phyloP scores from a whole-genome alignment of 306 rosid genomes.

The Senna tora region DNA sequence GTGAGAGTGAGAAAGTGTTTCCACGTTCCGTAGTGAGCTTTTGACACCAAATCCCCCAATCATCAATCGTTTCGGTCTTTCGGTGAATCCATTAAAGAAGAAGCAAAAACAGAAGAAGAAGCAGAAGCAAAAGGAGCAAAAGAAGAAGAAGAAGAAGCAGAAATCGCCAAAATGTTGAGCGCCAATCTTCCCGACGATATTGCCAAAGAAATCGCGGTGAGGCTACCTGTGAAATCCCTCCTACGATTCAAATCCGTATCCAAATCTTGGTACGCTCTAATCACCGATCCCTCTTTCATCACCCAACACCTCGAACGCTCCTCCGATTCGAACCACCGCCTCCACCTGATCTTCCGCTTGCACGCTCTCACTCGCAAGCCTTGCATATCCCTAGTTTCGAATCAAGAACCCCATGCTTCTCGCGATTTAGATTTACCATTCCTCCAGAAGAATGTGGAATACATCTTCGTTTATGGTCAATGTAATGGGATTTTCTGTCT shows the following conservation, averaged over 20 bases:
- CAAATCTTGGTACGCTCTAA: conserved; percentile 8
- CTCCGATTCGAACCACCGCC: background rate
- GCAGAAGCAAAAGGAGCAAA: no score
- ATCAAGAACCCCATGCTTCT: background rate
- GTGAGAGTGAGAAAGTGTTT: no score
- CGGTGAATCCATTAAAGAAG: no score
- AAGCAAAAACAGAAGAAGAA: no score
- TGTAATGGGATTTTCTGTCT: conserved; percentile 23
- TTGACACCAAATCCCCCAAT: no score
- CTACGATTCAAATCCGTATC: conserved; percentile 25
- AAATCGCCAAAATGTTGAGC: background rate
- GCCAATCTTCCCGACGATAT: conserved; percentile 12
- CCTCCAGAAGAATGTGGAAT: background rate
- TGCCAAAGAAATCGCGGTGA: background rate
- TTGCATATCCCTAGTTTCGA: background rate
- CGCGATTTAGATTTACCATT: background rate
- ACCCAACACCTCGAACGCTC: background rate
- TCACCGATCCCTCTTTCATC: background rate
- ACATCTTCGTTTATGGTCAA: conserved; percentile 1
- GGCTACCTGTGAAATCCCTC: conserved; percentile 18
- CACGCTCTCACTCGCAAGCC: background rate
- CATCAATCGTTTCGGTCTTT: no score
- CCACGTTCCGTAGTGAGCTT: no score
- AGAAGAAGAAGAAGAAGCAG: no score
- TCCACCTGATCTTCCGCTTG: background rate